Percentiles rank a stretch among this genome's conserved stretches.
phyloP scores from a whole-genome alignment of 2,329 filamentous ascomycete species.

The Tolypocladium album region DNA sequence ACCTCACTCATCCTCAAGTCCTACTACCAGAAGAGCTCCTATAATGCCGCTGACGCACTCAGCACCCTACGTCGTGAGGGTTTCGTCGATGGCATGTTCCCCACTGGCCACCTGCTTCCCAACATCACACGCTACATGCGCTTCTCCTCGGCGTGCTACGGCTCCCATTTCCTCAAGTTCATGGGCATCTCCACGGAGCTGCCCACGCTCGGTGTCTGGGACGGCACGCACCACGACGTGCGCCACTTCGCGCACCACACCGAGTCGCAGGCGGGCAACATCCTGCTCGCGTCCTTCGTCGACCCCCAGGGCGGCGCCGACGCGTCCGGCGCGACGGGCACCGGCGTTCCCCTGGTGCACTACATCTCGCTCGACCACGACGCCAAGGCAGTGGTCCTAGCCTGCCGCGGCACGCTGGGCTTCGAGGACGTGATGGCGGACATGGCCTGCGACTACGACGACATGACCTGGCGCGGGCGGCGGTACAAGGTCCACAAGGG shows the following conservation, averaged over 20 bases:
- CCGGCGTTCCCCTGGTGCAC: constrained; percentile 60
- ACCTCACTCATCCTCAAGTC: constrained; percentile 41
- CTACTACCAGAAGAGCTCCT: constrained; percentile 36
- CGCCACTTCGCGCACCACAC: constrained; percentile 55
- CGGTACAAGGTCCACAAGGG: constrained; percentile 64
- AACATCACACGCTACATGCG: constrained; percentile 57
- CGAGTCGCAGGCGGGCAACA: constrained; percentile 42
- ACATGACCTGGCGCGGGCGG: constrained; percentile 51
- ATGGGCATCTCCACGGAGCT: constrained; percentile 48
- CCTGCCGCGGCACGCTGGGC: constrained; percentile 60
- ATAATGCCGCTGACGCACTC: constrained; percentile 36
- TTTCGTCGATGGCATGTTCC: constrained; percentile 47
- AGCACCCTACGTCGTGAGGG: constrained; percentile 40
- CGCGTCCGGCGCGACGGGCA: constrained; percentile 51
- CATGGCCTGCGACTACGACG: constrained; percentile 64
- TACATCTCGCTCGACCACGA: constrained; percentile 64
- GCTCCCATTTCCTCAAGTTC: constrained; percentile 50
- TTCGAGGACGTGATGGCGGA: constrained; percentile 66
- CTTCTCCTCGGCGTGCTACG: constrained; percentile 57
- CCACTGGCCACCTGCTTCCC: constrained; percentile 44
- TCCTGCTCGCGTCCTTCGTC: constrained; percentile 60
- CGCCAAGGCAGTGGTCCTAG: constrained; percentile 61
- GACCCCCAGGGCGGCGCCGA: constrained; percentile 59
- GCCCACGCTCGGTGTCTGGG: constrained; percentile 27
- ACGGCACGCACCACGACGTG: constrained; percentile 47